Percentiles rank a stretch among this genome's conserved stretches.
These are phyloP conservation scores for Ophiosphaerella herpotricha DNA, from an alignment of 2,329 filamentous ascomycete species.

Conservation along the genomic window DNA sequence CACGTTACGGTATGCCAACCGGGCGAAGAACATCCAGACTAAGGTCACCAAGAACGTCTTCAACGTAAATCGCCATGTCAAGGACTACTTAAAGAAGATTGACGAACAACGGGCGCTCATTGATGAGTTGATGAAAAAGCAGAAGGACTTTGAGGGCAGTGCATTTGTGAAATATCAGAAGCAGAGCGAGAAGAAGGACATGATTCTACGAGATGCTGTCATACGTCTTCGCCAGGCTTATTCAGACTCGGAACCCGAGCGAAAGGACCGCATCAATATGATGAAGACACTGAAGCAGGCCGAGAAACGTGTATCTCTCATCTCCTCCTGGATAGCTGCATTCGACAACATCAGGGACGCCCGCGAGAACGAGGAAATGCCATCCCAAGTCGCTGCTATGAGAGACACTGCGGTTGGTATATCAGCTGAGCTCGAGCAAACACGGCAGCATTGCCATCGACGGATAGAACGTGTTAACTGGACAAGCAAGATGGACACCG, in stretches of 20 bases:
- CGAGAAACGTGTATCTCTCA: conserved; percentile 79
- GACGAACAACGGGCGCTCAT: conserved; percentile 98
- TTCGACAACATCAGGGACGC: conserved; percentile 83
- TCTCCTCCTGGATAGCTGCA: conserved; percentile 91
- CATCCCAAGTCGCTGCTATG: conserved; percentile 65
- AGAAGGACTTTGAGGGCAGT: conserved; percentile 81
- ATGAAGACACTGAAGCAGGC: conserved; percentile 84
- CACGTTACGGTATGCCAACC: conserved; percentile 93
- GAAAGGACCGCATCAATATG: conserved; percentile 75
- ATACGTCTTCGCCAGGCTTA: conserved; percentile 80
- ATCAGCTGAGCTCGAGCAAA: conserved; percentile 84
- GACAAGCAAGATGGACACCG: conserved; percentile 86
- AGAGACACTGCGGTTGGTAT: conserved; percentile 89
- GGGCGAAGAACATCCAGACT: conserved; percentile 99
- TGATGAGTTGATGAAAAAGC: conserved; percentile 90
- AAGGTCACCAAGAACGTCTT: conserved; percentile 99
- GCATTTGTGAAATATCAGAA: conserved; percentile 91
- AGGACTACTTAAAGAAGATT: conserved; percentile 98
- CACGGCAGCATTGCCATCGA: conserved; percentile 88
- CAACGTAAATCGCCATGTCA: conserved; percentile 98
- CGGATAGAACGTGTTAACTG: conserved; percentile 79
- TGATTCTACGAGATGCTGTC: conserved; percentile 75
- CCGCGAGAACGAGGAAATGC: conserved; percentile 70
- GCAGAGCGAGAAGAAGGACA: conserved; percentile 82
- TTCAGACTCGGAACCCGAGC: conserved; percentile 76